phyloP scores from a whole-genome alignment of 805 yeast genomes.

The Zygosaccharomyces gambellarensis region DNA sequence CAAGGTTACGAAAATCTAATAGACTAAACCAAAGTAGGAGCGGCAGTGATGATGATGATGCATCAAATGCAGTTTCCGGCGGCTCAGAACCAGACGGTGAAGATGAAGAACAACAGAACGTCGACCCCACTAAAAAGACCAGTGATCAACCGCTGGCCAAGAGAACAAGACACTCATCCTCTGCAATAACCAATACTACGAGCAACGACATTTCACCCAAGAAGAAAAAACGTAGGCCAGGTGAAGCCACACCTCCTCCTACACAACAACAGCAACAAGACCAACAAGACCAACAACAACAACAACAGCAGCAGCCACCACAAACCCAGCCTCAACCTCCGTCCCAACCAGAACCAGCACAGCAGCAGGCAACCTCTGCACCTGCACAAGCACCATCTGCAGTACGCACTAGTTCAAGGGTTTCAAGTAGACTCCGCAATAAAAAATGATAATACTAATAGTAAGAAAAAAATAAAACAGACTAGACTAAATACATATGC shows the following conservation, averaged over 20 bases:
- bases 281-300: not conserved
- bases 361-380: constrained; percentile 1
- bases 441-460: constrained; percentile 17
- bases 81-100: constrained; percentile 10
- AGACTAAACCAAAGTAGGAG: constrained; percentile 1
- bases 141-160: constrained; percentile 22
- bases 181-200: constrained; percentile 10
- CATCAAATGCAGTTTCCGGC: constrained; percentile 2
- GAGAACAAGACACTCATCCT: constrained; percentile 23
- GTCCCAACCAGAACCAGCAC: not conserved
- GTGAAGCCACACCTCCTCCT: not conserved
- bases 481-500: not conserved
- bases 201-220: constrained; percentile 21
- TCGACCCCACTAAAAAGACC: not conserved
- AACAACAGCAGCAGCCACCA: not conserved
- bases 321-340: not conserved
- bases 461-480: not conserved
- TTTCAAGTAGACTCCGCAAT: constrained; percentile 31
- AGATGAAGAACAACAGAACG: constrained; percentile 11
- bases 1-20: constrained; percentile 7
- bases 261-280: not conserved
- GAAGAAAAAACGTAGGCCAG: constrained; percentile 16
- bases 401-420: constrained; percentile 19
- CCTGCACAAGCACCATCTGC: constrained; percentile 6
- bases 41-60: constrained; percentile 5